These are phyloP conservation scores for Acer campestre DNA, from an alignment of 345 rosid species.

Conservation along the genomic window DNA sequence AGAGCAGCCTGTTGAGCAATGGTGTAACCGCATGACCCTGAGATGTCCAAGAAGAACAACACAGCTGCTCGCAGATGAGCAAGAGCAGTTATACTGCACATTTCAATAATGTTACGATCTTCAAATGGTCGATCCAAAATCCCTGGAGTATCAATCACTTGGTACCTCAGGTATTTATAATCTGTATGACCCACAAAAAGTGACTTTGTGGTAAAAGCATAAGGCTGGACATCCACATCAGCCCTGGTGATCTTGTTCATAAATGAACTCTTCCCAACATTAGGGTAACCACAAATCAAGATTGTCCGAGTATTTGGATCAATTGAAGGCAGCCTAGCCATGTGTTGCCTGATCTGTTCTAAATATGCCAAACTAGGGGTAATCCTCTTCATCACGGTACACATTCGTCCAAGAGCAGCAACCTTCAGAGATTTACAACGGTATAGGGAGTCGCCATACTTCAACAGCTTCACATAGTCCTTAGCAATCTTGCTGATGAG, in stretches of 20 bases:
- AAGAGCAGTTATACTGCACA: slow-evolving; percentile 94
- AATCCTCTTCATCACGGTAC: slow-evolving; percentile 68
- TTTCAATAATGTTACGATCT: slow-evolving; percentile 88
- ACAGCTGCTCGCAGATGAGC: slow-evolving; percentile 92
- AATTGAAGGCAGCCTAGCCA: slow-evolving; percentile 90
- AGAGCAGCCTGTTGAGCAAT: slow-evolving; percentile 95
- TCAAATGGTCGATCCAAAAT: slow-evolving; percentile 94
- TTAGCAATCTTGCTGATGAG: slow-evolving; percentile 53
- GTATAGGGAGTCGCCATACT: slow-evolving; percentile 77
- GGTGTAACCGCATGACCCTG: slow-evolving; percentile 92
- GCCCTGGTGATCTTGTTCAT: slow-evolving; percentile 93
- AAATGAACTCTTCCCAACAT: slow-evolving; percentile 94
- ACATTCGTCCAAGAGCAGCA: slow-evolving; percentile 85
- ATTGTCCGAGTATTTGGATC: slow-evolving; percentile 73
- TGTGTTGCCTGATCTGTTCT: slow-evolving; percentile 86
- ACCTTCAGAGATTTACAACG: slow-evolving; percentile 70
- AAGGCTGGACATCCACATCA: slow-evolving; percentile 90
- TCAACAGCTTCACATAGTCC: slow-evolving; percentile 64
- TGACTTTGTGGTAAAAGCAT: slow-evolving; percentile 91
- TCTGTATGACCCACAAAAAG: slow-evolving; percentile 95
- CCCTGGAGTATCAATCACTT: slow-evolving; percentile 96
- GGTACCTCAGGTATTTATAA: slow-evolving; percentile 85
- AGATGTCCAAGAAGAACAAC: slow-evolving; percentile 79
- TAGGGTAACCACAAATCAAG: slow-evolving; percentile 89
- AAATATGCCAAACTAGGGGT: slow-evolving; percentile 77